These are phyloP conservation scores for Fonsecaea monophora DNA, from an alignment of 2,329 filamentous ascomycete species.

Conservation along the genomic window DNA sequence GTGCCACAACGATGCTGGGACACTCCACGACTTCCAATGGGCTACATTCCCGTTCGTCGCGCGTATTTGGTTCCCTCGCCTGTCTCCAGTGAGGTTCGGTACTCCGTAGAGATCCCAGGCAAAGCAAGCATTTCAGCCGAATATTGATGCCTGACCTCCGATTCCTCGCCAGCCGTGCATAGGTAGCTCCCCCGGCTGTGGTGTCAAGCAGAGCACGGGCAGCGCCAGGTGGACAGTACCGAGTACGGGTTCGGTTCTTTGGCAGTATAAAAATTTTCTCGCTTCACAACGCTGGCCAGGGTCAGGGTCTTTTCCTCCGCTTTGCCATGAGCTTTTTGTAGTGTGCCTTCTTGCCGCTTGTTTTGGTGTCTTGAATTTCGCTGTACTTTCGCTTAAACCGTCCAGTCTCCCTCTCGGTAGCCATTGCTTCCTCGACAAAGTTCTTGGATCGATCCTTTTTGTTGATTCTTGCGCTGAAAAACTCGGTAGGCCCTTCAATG, in stretches of 20 bases:
- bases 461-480: conserved; percentile 77
- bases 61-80: neutral
- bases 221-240: neutral
- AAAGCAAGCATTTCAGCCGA: neutral
- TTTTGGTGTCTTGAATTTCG: conserved; percentile 81
- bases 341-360: conserved; percentile 84
- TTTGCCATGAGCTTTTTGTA: conserved; percentile 79
- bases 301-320: conserved; percentile 46
- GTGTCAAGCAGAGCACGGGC: neutral
- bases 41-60: neutral
- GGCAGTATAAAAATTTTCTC: neutral
- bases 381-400: conserved; percentile 88
- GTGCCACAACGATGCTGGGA: neutral
- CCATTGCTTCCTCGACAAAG: conserved; percentile 82
- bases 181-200: neutral
- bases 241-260: neutral
- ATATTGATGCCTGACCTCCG: neutral
- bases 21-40: neutral
- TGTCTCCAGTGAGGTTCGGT: neutral
- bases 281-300: neutral
- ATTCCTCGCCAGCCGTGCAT: neutral
- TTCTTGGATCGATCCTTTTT: conserved; percentile 89
- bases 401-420: conserved; percentile 66
- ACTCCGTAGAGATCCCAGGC: neutral
- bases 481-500: conserved; percentile 87